Evolutionary conservation across 176 grass and related monocot genomes (phyloP).

Genomic region (Lolium perenne): DNA sequence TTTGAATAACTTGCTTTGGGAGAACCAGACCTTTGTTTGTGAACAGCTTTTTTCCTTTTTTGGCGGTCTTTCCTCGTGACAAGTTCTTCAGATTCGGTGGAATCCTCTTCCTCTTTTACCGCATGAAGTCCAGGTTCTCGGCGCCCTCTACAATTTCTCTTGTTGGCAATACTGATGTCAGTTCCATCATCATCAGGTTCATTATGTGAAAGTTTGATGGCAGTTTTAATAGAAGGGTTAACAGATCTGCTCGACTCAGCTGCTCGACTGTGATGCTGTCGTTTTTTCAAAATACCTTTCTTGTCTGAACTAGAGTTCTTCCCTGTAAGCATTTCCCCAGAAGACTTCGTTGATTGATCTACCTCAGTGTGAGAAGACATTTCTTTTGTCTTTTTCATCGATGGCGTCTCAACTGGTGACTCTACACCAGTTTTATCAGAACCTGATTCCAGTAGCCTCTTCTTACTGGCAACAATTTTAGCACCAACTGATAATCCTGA

Average conservation of each 20-base stretch:
- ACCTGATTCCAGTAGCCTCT: conserved; percentile 46
- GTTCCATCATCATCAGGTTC: conserved; percentile 40
- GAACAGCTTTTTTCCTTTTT: conserved; percentile 28
- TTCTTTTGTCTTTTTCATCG: conserved; percentile 51
- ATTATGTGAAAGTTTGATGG: conserved; percentile 33
- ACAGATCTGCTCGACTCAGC: conserved; percentile 34
- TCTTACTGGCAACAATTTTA: conserved; percentile 58
- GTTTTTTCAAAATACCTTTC: conserved; percentile 34
- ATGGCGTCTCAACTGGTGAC: conserved; percentile 36
- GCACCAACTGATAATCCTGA: conserved; percentile 45
- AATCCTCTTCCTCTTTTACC: conserved; percentile 43
- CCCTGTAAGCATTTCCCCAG: conserved; percentile 31
- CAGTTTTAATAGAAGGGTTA: conserved; percentile 25
- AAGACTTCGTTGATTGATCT: conserved; percentile 41
- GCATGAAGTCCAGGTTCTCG: conserved; percentile 30
- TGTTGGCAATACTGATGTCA: conserved; percentile 40
- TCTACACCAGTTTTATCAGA: conserved; percentile 42
- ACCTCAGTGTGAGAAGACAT: conserved; percentile 35
- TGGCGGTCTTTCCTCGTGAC: conserved; percentile 31
- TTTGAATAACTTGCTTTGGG: conserved; percentile 31
- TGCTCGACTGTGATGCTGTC: conserved; percentile 18
- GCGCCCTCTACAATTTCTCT: conserved; percentile 40
- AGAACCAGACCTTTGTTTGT: conserved; percentile 37
- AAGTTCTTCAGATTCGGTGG: conserved; percentile 55
- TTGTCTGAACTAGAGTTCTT: conserved; percentile 44